Percentiles rank a stretch among this genome's conserved stretches.
These are phyloP conservation scores for Nakazawaea anatomiae DNA, from an alignment of 805 yeast genomes.

Conservation along the genomic window DNA sequence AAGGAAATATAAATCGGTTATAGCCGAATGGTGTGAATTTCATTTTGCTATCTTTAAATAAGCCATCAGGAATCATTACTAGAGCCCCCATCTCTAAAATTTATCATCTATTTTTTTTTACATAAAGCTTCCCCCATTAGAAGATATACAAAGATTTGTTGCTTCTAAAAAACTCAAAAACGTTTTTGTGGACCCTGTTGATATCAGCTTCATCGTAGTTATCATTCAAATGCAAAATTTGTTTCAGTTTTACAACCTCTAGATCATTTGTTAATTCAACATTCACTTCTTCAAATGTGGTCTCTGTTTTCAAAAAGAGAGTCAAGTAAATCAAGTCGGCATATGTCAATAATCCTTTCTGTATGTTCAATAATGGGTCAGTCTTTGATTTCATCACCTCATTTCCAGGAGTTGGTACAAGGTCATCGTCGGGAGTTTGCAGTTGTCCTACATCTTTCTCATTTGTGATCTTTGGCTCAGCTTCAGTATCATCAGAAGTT, in stretches of 20 bases:
- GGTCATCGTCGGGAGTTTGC: no score
- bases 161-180: conserved; percentile 6
- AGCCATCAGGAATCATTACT: no score
- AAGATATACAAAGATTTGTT: conserved; percentile 6
- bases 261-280: not conserved
- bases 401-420: no score
- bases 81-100: no score
- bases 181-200: not conserved
- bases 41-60: no score
- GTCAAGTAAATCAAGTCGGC: conserved; percentile 2
- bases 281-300: not conserved
- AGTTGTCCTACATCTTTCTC: no score
- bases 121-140: not conserved
- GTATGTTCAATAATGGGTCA: not conserved
- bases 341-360: conserved; percentile 3
- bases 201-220: not conserved
- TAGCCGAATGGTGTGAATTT: no score
- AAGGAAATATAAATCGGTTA: no score
- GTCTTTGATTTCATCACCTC: not conserved
- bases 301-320: not conserved
- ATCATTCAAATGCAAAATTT: not conserved
- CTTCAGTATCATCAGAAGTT: no score
- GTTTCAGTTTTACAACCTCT: not conserved
- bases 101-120: no score
- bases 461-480: no score